A percentile compares a stretch with the other conserved stretches of the same genome.
These are phyloP conservation scores for Syzygium grande DNA, from an alignment of 345 rosid genomes.

Conservation along the genomic window DNA sequence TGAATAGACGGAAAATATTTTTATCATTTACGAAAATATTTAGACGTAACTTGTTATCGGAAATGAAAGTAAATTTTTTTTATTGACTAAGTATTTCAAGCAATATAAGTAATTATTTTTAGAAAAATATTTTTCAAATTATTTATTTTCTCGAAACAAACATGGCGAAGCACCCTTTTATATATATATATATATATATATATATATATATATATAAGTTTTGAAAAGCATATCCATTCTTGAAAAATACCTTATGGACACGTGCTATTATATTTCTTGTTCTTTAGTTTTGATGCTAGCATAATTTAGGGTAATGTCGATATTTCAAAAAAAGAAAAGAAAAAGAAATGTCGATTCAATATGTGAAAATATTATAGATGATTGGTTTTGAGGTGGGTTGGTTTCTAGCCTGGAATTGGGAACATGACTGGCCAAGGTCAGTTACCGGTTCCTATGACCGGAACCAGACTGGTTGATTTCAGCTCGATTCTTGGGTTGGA, in stretches of 20 bases:
- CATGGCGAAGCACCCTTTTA: fast-evolving
- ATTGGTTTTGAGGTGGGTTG: fast-evolving
- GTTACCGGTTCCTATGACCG: fast-evolving
- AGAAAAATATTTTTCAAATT: not conserved
- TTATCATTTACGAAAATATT: too few species aligned
- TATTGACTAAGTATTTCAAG: too few species aligned
- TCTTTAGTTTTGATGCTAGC: not conserved
- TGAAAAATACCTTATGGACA: not conserved
- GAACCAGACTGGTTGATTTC: fast-evolving
- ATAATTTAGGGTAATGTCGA: not conserved
- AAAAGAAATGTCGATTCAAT: not conserved
- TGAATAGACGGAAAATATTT: too few species aligned
- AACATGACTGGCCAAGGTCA: fast-evolving
- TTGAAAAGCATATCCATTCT: not conserved
- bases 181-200: not conserved
- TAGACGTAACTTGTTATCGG: too few species aligned
- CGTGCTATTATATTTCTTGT: fast-evolving
- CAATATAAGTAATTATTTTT: too few species aligned
- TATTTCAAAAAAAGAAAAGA: fast-evolving
- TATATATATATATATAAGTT: not conserved
- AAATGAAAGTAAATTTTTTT: too few species aligned
- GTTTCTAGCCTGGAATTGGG: fast-evolving
- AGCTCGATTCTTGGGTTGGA: fast-evolving
- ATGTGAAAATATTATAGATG: fast-evolving
- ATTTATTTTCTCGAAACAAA: not conserved